Evolutionary conservation across 116 monocot genomes (phyloP).

Genomic region (Posidonia oceanica): DNA sequence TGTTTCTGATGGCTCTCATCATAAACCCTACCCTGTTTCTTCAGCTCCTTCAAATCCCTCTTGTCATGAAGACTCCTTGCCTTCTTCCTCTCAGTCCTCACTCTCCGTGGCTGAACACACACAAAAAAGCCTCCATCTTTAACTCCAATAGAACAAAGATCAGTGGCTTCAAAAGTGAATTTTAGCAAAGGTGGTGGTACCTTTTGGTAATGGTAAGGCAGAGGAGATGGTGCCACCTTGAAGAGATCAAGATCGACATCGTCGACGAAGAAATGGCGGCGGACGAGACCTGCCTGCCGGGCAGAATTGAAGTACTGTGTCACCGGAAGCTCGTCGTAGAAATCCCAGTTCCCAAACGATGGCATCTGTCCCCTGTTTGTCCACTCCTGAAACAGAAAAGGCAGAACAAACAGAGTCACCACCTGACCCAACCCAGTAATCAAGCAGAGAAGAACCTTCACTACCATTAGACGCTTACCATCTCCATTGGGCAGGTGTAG

Average conservation of each 20-base stretch:
- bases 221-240: conserved; percentile 5
- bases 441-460: neutral
- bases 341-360: conserved; percentile 47
- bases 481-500: neutral
- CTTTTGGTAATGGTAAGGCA: neutral
- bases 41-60: neutral
- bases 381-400: conserved; percentile 2
- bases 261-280: conserved; percentile 10
- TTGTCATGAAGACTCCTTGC: too few species aligned
- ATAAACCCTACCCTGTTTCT: conserved; percentile 6
- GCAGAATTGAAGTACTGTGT: conserved; percentile 24
- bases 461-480: neutral
- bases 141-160: too few species aligned
- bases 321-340: conserved; percentile 22
- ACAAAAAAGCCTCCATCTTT: neutral
- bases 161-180: too few species aligned
- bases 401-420: neutral
- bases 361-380: conserved; percentile 18
- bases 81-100: conserved; percentile 2
- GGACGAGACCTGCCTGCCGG: conserved; percentile 3
- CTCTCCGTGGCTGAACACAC: neutral
- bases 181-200: neutral
- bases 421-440: neutral
- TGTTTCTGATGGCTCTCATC: conserved; percentile 2
- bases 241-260: conserved; percentile 19